Base-by-base conservation (phyloP, 371 early-diverging fungal species). In the Rhizopus microsporus region DNA sequence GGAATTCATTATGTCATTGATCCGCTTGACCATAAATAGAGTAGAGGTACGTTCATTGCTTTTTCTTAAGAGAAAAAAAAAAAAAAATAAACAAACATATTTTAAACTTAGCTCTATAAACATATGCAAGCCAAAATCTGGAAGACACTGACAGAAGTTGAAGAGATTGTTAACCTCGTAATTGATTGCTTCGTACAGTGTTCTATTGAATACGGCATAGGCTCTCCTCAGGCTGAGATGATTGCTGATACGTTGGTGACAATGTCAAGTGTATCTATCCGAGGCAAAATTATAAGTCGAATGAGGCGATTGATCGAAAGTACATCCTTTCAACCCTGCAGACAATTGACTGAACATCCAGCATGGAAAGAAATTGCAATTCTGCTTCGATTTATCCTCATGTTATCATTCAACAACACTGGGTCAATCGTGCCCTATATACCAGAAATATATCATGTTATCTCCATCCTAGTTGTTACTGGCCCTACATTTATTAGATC, bases 331-430 rank as follows among this genome's bases (percentile, higher is more conserved):
- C 80, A 83, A 57, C 89, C 90, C 37, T 85, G 81, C 31, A 67
- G 86, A 16, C 81, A 78, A 39, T 68, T 96, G 31, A 82, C 88
- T 0, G 88, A 93, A 12, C 94, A 93, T 62, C 74, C 86, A 30
- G 81, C 88, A 15, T 96, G 95, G 95, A 76, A 84, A 5, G 92
- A 95, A 64, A 93, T 97, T 57, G 89, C 92, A 0, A 89, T 93
- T 8, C 76, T 96, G 33, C 73, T 93, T 45, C 86, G 96, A 6
- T 90, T 94, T 71, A 81, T 89, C 39, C 75, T 95, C 54, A 92
- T 94, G 81, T 73, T 94, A 32, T 93, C 93, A 6, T 97, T 96
- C 78, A 91, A 91, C 60, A 91, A 93, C 60, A 73, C 78, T 10
- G 75, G 84, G 29, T 75, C 69, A 13, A 69, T 72, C 6, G 69